Evolutionary conservation across 768 basidiomycete genomes (phyloP), one percentile per base, ranked within the genome.

Genomic region (Podaxis sp.): DNA sequence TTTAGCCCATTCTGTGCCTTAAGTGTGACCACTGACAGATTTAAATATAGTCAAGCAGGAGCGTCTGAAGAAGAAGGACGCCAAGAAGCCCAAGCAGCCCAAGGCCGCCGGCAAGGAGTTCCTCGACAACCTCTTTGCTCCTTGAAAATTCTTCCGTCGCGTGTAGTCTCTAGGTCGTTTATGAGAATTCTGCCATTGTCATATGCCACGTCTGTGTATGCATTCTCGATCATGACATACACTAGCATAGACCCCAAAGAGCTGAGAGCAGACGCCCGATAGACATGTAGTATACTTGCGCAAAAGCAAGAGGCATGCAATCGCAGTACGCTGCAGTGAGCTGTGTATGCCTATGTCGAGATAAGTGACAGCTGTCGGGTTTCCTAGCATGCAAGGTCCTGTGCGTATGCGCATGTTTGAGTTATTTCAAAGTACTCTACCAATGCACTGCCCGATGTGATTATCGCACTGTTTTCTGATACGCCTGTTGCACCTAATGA

Each of bases 41-140:
- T 44, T 66, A 7, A 6, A 23, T 48, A 13, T 13, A 91, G 90
- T 93, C 81, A 89, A 87, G 73, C 90, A 93, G 71, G 87, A 90
- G 75, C 87, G 88, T 67, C 71, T 81, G 67, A 86, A 87, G 73
- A 80, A 82, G 76, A 84, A 85, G 73, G 77, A 71, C 63, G 79
- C 79, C 67, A 83, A 84, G 82, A 87, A 88, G 79, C 74, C 82
- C 72, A 88, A 88, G 75, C 75, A 78, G 63, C 77, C 78, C 58
- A 76, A 76, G 62, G 77, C 86, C 62, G 87, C 93, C 62, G 87
- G 89, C 71, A 86, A 92, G 76, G 82, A 84, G 51, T 96, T 96
- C 92, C 80, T 93, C 72, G 79, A 80, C 61, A 91, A 82, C 64
- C 84, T 98, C 70, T 87, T 91, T 67, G 89, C 95, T 73, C 89